These are phyloP conservation scores for Penicillium thymicola DNA, from an alignment of 2,329 filamentous ascomycete genomes.

Conservation along the genomic window DNA sequence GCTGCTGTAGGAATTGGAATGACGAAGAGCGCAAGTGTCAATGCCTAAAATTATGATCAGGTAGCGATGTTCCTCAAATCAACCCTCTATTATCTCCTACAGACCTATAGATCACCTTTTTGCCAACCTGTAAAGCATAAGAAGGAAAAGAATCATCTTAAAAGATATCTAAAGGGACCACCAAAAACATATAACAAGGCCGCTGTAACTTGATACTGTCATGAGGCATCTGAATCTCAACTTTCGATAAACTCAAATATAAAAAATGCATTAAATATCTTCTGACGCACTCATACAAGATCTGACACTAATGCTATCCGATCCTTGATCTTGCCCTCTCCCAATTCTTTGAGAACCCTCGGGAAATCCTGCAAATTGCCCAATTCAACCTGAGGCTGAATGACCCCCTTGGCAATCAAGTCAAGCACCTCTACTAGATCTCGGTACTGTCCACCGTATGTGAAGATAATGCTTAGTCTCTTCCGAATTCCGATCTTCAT, in stretches of 20 bases:
- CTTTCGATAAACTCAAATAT: neutral
- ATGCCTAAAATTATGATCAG: constrained; percentile 12
- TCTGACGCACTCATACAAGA: neutral
- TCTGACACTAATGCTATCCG: constrained; percentile 14
- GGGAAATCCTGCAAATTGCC: constrained; percentile 34
- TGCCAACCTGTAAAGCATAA: neutral
- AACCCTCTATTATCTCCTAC: neutral
- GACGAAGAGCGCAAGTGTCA: constrained; percentile 39
- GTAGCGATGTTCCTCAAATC: neutral
- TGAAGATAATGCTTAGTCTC: constrained; percentile 43
- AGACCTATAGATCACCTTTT: neutral
- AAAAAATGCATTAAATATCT: neutral
- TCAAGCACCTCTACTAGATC: constrained; percentile 31
- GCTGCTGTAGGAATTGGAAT: constrained; percentile 42
- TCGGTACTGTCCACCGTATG: constrained; percentile 43
- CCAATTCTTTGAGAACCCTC: constrained; percentile 33
- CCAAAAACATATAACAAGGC: too few relatives aligned
- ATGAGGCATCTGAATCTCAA: too few relatives aligned
- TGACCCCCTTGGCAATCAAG: constrained; percentile 30
- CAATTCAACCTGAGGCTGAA: constrained; percentile 33
- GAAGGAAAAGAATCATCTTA: neutral
- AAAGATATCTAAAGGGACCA: neutral
- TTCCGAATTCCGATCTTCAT: constrained; percentile 48
- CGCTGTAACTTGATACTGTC: too few relatives aligned
- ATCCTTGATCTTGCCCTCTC: constrained; percentile 35